Evolutionary conservation across 2,329 filamentous ascomycete genomes (phyloP), one percentile per base, ranked within the genome.

Genomic region (Catunica adiposa): DNA sequence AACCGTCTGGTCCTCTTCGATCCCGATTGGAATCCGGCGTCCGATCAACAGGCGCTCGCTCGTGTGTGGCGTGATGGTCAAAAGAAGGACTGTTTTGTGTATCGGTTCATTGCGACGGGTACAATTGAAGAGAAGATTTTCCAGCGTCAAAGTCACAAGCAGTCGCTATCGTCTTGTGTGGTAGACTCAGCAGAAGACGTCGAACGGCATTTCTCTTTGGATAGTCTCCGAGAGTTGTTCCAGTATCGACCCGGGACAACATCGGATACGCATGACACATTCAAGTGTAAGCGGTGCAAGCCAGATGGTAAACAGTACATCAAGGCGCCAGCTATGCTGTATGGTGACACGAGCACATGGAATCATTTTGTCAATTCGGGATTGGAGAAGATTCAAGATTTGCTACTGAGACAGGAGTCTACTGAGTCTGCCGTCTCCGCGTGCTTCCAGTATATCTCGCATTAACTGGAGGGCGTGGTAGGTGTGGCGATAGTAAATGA

Each of bases 61-160:
- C 86, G 92, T 73, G 92, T 98, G 20, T 98, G 92, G 92, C 86
- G 92, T 74, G 92, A 98, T 63, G 92, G 92, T 0, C 92, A 98
- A 69, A 97, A 94, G 76, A 98, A 98, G 66, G 92, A 98, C 65
- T 98, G 92, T 65, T 98, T 98, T 63, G 92, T 98, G 15, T 98
- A 98, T 68, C 86, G 92, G n/a, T 98, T 98, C 71, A 98, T 98
- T 63, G 86, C 89, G 0, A 97, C 94, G 0, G 92, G 92, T 3
- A 96, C 89, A 0, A 98, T 98, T 59, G 92, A 98, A 66, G 92
- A 98, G 69, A 98, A 98, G 71, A 96, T 98, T 62, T 98, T 98
- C 71, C 92, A 98, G 68, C 84, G 94, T 8, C 92, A 98, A 66
- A 94, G 87, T 0, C 94, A 98, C 73, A 98, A 98, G 70, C 92